Percentiles rank a stretch among this genome's conserved stretches.
These are phyloP conservation scores for Stromatinia cepivora DNA, from an alignment of 2,329 filamentous ascomycete genomes.

Conservation along the genomic window DNA sequence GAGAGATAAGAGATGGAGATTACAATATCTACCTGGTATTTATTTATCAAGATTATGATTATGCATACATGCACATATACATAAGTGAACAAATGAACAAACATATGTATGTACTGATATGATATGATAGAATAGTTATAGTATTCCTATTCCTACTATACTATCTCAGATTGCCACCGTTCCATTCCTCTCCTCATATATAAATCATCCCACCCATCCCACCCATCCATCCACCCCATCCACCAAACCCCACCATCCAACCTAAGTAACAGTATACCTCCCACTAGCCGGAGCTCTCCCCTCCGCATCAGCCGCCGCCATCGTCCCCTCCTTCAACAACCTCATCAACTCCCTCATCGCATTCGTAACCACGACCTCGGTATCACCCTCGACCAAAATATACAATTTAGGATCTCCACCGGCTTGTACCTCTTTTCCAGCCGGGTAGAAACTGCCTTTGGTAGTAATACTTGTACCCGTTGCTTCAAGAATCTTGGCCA, in stretches of 20 bases:
- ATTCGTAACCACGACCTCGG: constrained; percentile 85
- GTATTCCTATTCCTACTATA: neutral
- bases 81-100: too few relatives aligned
- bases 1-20: neutral
- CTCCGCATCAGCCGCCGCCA: constrained; percentile 86
- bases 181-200: neutral
- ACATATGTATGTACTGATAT: neutral
- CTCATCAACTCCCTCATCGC: constrained; percentile 89
- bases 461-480: constrained; percentile 96
- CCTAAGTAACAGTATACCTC: constrained; percentile 80
- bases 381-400: constrained; percentile 96
- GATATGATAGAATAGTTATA: neutral
- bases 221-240: constrained; percentile 25
- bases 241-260: neutral
- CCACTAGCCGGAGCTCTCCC: constrained; percentile 75
- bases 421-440: constrained; percentile 75
- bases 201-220: neutral
- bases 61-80: neutral
- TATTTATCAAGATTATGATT: neutral
- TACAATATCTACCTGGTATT: neutral
- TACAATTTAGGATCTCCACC: constrained; percentile 90
- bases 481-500: constrained; percentile 93
- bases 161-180: neutral
- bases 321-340: constrained; percentile 83
- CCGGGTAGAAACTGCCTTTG: constrained; percentile 86